Evolutionary conservation across 1,139 yeast genomes (phyloP).

Genomic region (Kodamaea arcana): DNA sequence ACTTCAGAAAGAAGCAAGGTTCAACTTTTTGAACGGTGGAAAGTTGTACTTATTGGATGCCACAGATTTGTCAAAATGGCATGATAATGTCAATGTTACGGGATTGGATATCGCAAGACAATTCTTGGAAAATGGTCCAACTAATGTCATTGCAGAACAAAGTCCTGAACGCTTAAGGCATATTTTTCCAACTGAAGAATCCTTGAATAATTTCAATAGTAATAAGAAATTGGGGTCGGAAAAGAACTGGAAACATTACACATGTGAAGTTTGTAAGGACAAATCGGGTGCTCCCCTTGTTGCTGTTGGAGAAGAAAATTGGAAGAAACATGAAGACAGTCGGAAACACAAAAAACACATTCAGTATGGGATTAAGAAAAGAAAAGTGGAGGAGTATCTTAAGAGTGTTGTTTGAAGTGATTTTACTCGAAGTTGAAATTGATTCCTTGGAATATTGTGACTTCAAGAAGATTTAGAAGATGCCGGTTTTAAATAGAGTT

Average conservation of each 20-base stretch:
- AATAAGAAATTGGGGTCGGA: conserved; percentile 36
- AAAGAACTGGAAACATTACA: conserved; percentile 63
- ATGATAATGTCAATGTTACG: conserved; percentile 45
- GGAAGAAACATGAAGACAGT: conserved; percentile 65
- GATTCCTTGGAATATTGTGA: too few species aligned
- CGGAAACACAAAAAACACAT: conserved; percentile 49
- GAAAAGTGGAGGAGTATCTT: conserved; percentile 14
- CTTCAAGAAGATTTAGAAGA: too few species aligned
- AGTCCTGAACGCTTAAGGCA: conserved; percentile 43
- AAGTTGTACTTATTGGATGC: conserved; percentile 71
- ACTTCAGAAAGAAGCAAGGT: conserved; percentile 47
- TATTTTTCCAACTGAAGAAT: conserved; percentile 26
- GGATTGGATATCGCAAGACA: conserved; percentile 51
- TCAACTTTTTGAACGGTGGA: conserved; percentile 54
- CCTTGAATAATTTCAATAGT: conserved; percentile 22
- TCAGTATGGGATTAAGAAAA: conserved; percentile 14
- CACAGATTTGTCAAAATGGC: conserved; percentile 63
- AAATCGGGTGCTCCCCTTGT: conserved; percentile 52
- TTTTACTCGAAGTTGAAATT: too few species aligned
- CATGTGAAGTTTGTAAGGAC: conserved; percentile 66
- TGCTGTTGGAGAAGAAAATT: conserved; percentile 70
- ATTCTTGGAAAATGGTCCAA: conserved; percentile 28
- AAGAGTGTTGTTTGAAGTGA: too few species aligned
- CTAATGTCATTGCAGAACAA: conserved; percentile 20
- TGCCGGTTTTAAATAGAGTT: too few species aligned